Percentiles rank a stretch among this genome's conserved stretches.
phyloP scores from a whole-genome alignment of 208 protist species.

The Novymonas esmeraldas region DNA sequence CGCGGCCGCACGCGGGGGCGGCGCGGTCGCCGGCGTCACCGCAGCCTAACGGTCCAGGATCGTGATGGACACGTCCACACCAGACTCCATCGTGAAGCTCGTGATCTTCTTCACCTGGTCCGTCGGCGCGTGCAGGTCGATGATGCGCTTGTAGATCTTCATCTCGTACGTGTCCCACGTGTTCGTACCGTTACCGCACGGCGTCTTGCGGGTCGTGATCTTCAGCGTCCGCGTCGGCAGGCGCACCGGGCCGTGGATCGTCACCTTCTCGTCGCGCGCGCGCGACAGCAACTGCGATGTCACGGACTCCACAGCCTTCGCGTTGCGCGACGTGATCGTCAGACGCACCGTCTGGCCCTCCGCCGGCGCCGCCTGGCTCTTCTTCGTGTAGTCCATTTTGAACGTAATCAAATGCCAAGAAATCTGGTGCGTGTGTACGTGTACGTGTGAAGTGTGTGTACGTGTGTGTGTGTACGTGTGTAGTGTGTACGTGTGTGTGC shows the following conservation, averaged over 20 bases:
- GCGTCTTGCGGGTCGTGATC: constrained; percentile 99
- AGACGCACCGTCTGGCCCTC: constrained; percentile 95
- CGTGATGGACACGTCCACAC: constrained; percentile 90
- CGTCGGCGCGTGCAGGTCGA: constrained; percentile 95
- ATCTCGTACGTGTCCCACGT: constrained; percentile 99
- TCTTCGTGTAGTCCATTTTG: constrained; percentile 84
- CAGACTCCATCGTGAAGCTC: constrained; percentile 86
- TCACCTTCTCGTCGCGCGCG: constrained; percentile 96
- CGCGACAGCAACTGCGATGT: constrained; percentile 94
- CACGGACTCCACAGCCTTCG: constrained; percentile 98
- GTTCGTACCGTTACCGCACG: constrained; percentile 99
- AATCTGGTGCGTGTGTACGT: constrained; percentile 24
- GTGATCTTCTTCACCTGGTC: constrained; percentile 94
- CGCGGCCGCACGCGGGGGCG: neutral
- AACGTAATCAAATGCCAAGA: constrained; percentile 74
- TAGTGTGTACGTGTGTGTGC: neutral
- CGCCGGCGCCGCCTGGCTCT: constrained; percentile 53
- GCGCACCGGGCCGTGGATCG: constrained; percentile 97
- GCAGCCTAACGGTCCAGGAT: constrained; percentile 55
- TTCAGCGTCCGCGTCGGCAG: constrained; percentile 98
- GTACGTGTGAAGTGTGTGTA: neutral
- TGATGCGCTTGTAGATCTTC: constrained; percentile 99
- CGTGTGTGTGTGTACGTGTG: neutral
- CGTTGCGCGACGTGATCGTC: constrained; percentile 97
- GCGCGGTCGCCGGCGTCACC: neutral